These are phyloP conservation scores for Pisolithus sp. DNA, from an alignment of 768 basidiomycete species.

Conservation along the genomic window DNA sequence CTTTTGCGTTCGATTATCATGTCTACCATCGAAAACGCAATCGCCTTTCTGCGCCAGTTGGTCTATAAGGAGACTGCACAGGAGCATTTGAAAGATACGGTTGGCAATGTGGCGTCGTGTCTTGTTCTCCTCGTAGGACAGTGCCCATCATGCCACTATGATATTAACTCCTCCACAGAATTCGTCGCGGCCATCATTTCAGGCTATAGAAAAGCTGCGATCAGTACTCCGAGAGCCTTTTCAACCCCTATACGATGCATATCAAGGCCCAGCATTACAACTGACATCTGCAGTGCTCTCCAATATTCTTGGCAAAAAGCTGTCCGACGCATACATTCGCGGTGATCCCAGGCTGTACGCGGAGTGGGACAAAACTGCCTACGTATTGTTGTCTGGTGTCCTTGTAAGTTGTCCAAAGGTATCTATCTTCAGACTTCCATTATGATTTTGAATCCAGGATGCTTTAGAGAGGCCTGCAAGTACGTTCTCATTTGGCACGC, in stretches of 20 bases:
- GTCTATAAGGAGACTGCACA: conserved; percentile 24
- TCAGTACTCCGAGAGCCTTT: conserved; percentile 38
- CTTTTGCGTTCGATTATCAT: conserved; percentile 1
- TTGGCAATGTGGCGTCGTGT: conserved; percentile 37
- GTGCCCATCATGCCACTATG: not conserved
- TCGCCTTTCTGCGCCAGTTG: conserved; percentile 26
- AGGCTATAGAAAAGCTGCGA: conserved; percentile 33
- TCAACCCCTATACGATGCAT: conserved; percentile 37
- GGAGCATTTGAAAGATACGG: conserved; percentile 26
- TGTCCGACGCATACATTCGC: conserved; percentile 21
- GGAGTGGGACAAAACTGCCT: conserved; percentile 42
- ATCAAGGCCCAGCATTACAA: conserved; percentile 34
- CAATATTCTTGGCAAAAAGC: conserved; percentile 33
- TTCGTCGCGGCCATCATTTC: conserved; percentile 30
- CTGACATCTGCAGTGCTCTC: conserved; percentile 37
- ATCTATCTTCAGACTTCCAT: not conserved
- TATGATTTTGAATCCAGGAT: conserved; percentile 18
- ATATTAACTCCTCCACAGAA: conserved; percentile 26
- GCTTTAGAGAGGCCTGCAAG: conserved; percentile 18
- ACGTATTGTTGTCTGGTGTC: conserved; percentile 47
- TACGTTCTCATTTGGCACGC: conserved; percentile 3
- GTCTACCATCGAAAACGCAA: conserved; percentile 24
- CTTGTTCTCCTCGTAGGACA: conserved; percentile 37
- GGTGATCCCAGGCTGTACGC: conserved; percentile 16
- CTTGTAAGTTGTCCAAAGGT: conserved; percentile 30